Evolutionary conservation across 495 filamentous ascomycete species (phyloP).

Genomic region (Penicillium cataractarum): DNA sequence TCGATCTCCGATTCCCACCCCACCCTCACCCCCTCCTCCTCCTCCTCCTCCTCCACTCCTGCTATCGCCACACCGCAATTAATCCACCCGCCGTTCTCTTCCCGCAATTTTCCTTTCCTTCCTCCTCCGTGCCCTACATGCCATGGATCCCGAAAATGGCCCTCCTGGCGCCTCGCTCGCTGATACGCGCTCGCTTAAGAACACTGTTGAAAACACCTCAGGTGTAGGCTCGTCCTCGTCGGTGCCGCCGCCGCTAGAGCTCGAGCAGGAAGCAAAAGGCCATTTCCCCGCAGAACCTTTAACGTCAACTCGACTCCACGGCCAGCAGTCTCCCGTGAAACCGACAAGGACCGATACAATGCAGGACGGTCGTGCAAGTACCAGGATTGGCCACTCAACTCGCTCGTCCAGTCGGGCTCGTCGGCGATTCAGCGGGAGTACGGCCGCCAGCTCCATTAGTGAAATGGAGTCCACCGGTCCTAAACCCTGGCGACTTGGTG

Average conservation of each 20-base stretch:
- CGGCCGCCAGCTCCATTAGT: slow-evolving; percentile 67
- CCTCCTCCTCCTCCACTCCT: neutral
- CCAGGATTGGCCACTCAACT: slow-evolving; percentile 45
- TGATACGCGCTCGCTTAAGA: slow-evolving; percentile 20
- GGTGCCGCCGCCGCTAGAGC: slow-evolving; percentile 7
- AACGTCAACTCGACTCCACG: slow-evolving; percentile 18
- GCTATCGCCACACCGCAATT: slow-evolving; percentile 10
- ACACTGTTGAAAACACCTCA: slow-evolving; percentile 13
- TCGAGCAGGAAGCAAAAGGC: slow-evolving; percentile 26
- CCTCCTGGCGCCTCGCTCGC: slow-evolving; percentile 46
- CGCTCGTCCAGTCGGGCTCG: slow-evolving; percentile 75
- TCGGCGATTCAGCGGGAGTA: slow-evolving; percentile 76
- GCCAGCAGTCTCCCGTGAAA: slow-evolving; percentile 21
- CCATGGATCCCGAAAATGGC: slow-evolving; percentile 31
- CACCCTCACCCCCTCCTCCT: neutral
- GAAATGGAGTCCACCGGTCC: slow-evolving; percentile 38
- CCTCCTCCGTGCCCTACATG: slow-evolving; percentile 2
- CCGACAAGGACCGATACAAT: slow-evolving; percentile 24
- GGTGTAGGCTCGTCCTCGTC: slow-evolving; percentile 11
- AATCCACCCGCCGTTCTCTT: slow-evolving; percentile 1
- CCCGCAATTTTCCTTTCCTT: neutral
- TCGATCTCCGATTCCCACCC: neutral
- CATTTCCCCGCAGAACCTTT: slow-evolving; percentile 17
- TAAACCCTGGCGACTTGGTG: slow-evolving; percentile 72
- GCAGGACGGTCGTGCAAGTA: slow-evolving; percentile 27